A percentile compares a stretch with the other conserved stretches of the same genome.
Evolutionary conservation across 148 eudicot genomes (phyloP).

Genomic region (Silene uniflora): DNA sequence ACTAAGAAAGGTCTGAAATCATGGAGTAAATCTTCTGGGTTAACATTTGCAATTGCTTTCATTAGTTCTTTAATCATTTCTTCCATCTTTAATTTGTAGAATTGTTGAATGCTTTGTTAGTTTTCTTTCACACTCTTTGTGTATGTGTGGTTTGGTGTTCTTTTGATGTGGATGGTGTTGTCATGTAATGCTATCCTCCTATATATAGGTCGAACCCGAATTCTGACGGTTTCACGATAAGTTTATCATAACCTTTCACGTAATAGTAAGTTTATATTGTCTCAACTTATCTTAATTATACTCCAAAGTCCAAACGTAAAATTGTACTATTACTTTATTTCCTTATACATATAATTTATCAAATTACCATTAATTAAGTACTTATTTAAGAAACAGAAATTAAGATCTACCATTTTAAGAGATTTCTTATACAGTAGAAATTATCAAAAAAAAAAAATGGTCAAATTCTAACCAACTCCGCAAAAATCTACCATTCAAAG

Average conservation of each 20-base stretch:
- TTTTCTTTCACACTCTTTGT: too few relatives aligned
- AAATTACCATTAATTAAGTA: too few relatives aligned
- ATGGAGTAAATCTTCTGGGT: slow-evolving; percentile 16
- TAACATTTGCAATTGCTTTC: slow-evolving; percentile 7
- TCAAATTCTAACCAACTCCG: background rate
- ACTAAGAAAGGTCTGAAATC: slow-evolving; percentile 29
- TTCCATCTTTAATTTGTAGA: background rate
- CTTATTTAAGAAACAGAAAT: background rate
- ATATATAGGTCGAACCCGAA: too few relatives aligned
- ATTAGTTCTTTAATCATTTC: slow-evolving; percentile 4
- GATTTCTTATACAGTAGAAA: background rate
- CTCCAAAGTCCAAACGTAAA: too few relatives aligned
- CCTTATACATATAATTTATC: too few relatives aligned
- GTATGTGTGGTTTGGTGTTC: too few relatives aligned
- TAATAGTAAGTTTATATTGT: too few relatives aligned
- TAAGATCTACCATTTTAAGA: background rate
- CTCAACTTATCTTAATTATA: too few relatives aligned
- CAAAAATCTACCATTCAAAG: background rate
- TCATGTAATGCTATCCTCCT: background rate
- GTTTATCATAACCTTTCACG: too few relatives aligned
- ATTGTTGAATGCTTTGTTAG: background rate
- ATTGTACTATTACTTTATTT: too few relatives aligned
- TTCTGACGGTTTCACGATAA: background rate
- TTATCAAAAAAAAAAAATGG: background rate
- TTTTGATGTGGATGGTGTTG: background rate